Percentiles rank a stretch among this genome's conserved stretches.
Conservation (phyloP, 805 yeast genomes). For the Debaryomyces tyrocola region DNA sequence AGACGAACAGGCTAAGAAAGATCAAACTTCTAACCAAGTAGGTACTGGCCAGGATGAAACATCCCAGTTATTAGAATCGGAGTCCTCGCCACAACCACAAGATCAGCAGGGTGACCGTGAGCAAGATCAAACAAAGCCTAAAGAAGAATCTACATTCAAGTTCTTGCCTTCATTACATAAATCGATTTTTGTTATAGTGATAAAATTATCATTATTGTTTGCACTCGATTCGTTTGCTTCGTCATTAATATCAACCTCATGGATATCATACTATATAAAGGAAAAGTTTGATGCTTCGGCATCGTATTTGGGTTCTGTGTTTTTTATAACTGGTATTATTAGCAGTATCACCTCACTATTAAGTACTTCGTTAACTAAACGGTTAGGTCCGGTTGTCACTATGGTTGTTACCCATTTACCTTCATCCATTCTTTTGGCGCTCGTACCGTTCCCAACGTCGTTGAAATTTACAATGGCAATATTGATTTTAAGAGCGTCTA, state of each 20-base stretch:
- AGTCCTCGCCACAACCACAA: background rate
- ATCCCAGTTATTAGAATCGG: slow-evolving; percentile 12
- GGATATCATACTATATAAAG: slow-evolving; percentile 47
- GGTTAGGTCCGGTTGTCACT: slow-evolving; percentile 44
- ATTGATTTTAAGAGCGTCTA: slow-evolving; percentile 34
- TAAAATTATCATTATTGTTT: slow-evolving; percentile 37
- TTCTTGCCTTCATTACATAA: slow-evolving; percentile 20
- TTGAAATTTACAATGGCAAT: slow-evolving; percentile 29
- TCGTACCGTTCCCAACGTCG: slow-evolving; percentile 39
- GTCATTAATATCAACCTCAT: slow-evolving; percentile 43
- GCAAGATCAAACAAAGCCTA: background rate
- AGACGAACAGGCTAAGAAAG: slow-evolving; percentile 4
- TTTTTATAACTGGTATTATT: slow-evolving; percentile 38
- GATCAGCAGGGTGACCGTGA: background rate
- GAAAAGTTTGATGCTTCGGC: slow-evolving; percentile 34
- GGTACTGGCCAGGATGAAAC: slow-evolving; percentile 11
- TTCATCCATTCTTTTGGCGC: slow-evolving; percentile 37
- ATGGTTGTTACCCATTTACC: slow-evolving; percentile 47
- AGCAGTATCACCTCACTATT: slow-evolving; percentile 41
- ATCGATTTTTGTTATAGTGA: slow-evolving; percentile 18
- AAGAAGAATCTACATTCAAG: slow-evolving; percentile 6
- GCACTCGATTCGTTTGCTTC: slow-evolving; percentile 46
- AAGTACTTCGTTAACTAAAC: slow-evolving; percentile 43
- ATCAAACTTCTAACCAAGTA: slow-evolving; percentile 1
- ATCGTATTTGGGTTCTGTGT: slow-evolving; percentile 38